phyloP scores from a whole-genome alignment of 2,329 filamentous ascomycete genomes.

The Pseudofabraea citricarpa region DNA sequence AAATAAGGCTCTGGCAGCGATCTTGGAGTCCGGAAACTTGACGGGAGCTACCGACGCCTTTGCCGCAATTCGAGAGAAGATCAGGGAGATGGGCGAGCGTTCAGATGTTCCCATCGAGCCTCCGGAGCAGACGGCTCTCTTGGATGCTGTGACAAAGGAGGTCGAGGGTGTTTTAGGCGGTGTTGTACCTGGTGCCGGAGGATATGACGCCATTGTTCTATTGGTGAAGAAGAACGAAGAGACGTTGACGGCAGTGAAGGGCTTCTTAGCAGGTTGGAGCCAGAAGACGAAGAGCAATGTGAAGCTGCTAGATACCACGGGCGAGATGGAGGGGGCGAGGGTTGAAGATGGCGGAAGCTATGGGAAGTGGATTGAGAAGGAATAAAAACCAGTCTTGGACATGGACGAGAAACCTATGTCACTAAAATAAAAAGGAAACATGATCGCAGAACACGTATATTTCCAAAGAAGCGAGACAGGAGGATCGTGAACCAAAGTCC shows the following conservation, averaged over 20 bases:
- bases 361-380: background rate
- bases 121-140: slow-evolving; percentile 72
- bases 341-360: slow-evolving; percentile 31
- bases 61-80: slow-evolving; percentile 51
- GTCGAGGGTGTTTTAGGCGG: slow-evolving; percentile 82
- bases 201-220: slow-evolving; percentile 84
- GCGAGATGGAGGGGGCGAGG: slow-evolving; percentile 65
- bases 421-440: too few relatives aligned
- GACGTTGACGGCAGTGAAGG: slow-evolving; percentile 55
- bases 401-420: too few relatives aligned
- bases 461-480: too few relatives aligned
- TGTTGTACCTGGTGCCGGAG: slow-evolving; percentile 90
- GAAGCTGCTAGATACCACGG: slow-evolving; percentile 62
- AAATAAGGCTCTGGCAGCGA: slow-evolving; percentile 66
- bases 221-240: slow-evolving; percentile 69
- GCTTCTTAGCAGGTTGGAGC: slow-evolving; percentile 63
- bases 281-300: slow-evolving; percentile 55
- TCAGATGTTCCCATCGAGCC: slow-evolving; percentile 88
- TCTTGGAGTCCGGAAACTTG: slow-evolving; percentile 47
- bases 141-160: slow-evolving; percentile 65
- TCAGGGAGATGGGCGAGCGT: slow-evolving; percentile 69
- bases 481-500: too few relatives aligned
- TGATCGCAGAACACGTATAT: too few relatives aligned
- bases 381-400: too few relatives aligned
- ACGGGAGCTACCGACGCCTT: slow-evolving; percentile 41